These are phyloP conservation scores for Globisporangium paddicum DNA, from an alignment of 352 stramenopile species.

Conservation along the genomic window DNA sequence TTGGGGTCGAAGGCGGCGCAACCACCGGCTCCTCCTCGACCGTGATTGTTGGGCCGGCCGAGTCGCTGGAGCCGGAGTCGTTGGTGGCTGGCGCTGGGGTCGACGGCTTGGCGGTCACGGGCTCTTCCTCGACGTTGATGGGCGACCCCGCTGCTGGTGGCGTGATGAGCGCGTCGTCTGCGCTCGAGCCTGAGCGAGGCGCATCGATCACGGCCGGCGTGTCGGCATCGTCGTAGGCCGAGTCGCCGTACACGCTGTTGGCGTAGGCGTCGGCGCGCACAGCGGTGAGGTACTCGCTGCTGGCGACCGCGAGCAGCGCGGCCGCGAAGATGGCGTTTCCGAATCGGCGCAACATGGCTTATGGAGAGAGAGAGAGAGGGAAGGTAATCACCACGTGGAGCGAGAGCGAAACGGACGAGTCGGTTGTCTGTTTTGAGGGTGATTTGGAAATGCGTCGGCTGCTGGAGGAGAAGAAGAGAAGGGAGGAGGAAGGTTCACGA, in stretches of 20 bases:
- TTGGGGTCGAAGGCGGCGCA: not conserved
- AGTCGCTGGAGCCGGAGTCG: not conserved
- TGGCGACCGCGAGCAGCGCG: constrained; percentile 5
- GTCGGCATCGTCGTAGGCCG: not conserved
- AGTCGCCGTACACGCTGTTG: not conserved
- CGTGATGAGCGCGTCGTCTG: not conserved
- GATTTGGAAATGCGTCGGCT: constrained; percentile 6
- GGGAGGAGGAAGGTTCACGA: no score
- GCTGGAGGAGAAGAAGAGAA: not conserved
- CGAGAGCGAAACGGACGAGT: no score
- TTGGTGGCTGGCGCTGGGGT: not conserved
- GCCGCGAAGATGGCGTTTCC: constrained; percentile 1
- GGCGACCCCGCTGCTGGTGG: not conserved
- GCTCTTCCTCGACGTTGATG: not conserved
- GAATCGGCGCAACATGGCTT: constrained; percentile 5
- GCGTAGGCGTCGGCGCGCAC: not conserved
- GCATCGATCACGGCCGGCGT: not conserved
- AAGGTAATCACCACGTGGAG: not conserved
- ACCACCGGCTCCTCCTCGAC: not conserved
- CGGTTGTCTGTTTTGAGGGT: constrained; percentile 1
- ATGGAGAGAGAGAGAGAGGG: not conserved
- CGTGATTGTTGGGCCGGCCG: not conserved
- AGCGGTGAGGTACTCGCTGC: constrained; percentile 1
- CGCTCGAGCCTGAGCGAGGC: not conserved
- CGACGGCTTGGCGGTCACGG: constrained; percentile 3